phyloP scores from a whole-genome alignment of 2,329 filamentous ascomycete species.

The Camptophora hylomeconis region DNA sequence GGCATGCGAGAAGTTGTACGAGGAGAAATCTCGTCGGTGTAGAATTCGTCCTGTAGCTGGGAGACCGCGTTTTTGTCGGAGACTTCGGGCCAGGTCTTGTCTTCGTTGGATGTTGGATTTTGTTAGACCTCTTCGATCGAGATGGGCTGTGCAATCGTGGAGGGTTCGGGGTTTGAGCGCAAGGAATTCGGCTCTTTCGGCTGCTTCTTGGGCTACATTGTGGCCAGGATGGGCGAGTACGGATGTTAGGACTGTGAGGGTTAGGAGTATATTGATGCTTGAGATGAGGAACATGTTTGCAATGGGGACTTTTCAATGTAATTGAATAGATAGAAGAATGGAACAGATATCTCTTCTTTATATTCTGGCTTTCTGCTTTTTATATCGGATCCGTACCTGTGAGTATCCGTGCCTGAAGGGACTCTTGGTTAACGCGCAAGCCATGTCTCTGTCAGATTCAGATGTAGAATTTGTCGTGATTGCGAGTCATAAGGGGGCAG shows the following conservation, averaged over 20 bases:
- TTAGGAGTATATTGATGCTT: conserved; percentile 3
- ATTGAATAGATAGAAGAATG: no score
- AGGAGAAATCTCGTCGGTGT: conserved; percentile 24
- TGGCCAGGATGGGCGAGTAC: conserved; percentile 37
- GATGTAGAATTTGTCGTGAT: no score
- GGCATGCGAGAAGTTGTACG: conserved; percentile 21
- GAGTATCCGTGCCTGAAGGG: no score
- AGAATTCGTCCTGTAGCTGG: conserved; percentile 14
- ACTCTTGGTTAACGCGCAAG: no score
- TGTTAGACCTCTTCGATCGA: conserved; percentile 36
- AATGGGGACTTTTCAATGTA: no score
- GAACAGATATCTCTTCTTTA: no score
- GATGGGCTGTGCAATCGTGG: conserved; percentile 33
- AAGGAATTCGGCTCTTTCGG: conserved; percentile 36
- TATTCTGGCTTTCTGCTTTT: no score
- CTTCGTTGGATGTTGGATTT: conserved; percentile 34
- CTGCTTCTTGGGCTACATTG: conserved; percentile 35
- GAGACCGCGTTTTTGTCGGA: conserved; percentile 29
- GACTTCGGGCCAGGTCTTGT: conserved; percentile 26
- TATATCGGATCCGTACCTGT: no score
- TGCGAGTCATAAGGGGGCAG: no score
- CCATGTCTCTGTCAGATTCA: no score
- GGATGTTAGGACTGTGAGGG: conserved; percentile 18
- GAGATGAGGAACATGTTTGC: conserved; percentile 1
- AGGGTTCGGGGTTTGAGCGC: conserved; percentile 29